Base-by-base conservation (phyloP, 495 filamentous ascomycete species). In the Daldinia grandis region DNA sequence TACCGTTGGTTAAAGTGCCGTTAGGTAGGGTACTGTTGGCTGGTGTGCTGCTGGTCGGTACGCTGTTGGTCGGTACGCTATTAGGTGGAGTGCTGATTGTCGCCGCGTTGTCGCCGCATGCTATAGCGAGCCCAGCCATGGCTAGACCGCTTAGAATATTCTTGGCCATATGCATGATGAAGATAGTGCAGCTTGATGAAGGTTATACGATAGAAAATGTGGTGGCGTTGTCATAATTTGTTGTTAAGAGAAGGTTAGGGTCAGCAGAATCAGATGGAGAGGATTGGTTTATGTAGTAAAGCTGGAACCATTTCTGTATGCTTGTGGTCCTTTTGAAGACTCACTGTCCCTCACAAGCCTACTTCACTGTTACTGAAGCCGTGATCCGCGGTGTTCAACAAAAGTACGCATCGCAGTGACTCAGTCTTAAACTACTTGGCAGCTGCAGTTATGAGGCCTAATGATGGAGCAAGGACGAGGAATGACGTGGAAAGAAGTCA, bases 101-200 rank as follows among this genome's bases (percentile, higher is more conserved):
- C 8, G 42, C 17, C 42, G 19, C 12, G 24, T 21, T 19, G 19
- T 14, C 17, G 2, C n/a, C 5, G 8, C 42, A 47, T 24, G 42
- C 81, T 5, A 64, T 79, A 24, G 79, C 77, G 14, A 75, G 65
- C 17, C 81, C 81, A 14, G 59, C 64, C 69, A 56, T 42, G 37
- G 59, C 64, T 24, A 72, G 59, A 55, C 69, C 38, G 15, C 58
- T 2, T 8, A 72, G 17, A 24, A 63, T 58, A 3, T 40, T 30
- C 28, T 55, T 67, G 55, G 19, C 24, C 12, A 59, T 15, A 60
- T 40, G 63, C 69, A 72, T 72, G 33, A 47, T 63, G 58, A 66
- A 47, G 24, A 64, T 64, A 30, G 3, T 3, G 24, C 30, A 38
- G 51, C 58, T 58, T 30, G 15, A 14, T 40, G 3, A n/a, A 24